Base-by-base conservation (phyloP, 1,284 basidiomycete genomes). In the Lignosus rhinocerotis region DNA sequence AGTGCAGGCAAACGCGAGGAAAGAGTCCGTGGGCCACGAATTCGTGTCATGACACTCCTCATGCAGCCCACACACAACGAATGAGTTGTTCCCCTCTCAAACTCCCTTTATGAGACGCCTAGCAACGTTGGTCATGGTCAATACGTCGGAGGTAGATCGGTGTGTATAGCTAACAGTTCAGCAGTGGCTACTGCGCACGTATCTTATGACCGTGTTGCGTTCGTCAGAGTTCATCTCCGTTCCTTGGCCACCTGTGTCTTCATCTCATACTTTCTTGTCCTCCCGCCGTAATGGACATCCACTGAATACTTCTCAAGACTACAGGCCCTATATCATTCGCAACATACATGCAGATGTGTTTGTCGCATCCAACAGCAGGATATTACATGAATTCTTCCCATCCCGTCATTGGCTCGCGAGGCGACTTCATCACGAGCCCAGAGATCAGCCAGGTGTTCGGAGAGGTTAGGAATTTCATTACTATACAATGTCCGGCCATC, bases 371-470 rank as follows among this genome's bases (percentile, higher is more conserved):
- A 0, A 88, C 83, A 0, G 78, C 92, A 58, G 95, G 95, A 0
- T 98, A 98, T 75, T 97, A 98, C 76, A 91, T 89, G 80, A 87
- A 88, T 55, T 78, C 84, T 0, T 65, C 74, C 5, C 80, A 88
- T 59, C 80, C 87, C 41, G 89, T 98, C 2, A 93, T 99, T 68
- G 97, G 97, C 10, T 68, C 84, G 0, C 79, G 82, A 36, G 97
- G 97, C 3, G 97, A 99, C 76, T 99, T 99, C 69, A 90, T 94
- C 41, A 99, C 97, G 1, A 94, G 91, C 63, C 97, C 97, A 1
- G 97, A 99, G 72, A 98, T 99, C 55, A 93, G 87, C 66, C 96
- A 98, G 72, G 86, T 94, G 0, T 99, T 99, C 73, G 97, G 97
- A 62, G 96, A 99, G 86, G 94, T 95, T 25, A 25, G 25, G 25